Percentiles rank a stretch among this genome's conserved stretches.
phyloP scores from a whole-genome alignment of 805 yeast genomes.

The Henningerozyma blattae region DNA sequence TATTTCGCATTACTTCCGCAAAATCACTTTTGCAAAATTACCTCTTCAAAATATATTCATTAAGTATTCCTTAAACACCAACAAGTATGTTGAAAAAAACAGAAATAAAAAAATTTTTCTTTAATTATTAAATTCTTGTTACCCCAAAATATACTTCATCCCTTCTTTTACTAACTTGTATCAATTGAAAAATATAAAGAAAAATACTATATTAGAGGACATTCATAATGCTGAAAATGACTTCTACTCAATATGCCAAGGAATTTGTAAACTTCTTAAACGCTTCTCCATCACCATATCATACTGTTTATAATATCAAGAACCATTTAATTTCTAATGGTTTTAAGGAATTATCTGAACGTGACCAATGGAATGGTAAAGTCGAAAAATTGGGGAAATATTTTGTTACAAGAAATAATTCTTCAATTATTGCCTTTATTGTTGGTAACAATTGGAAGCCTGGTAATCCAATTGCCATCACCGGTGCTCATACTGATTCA shows the following conservation, averaged over 20 bases:
- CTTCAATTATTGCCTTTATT: slow-evolving; percentile 79
- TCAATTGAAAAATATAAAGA: no score
- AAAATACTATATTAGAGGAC: no score
- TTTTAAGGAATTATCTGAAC: slow-evolving; percentile 61
- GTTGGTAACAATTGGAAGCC: slow-evolving; percentile 63
- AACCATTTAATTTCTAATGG: slow-evolving; percentile 46
- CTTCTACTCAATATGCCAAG: slow-evolving; percentile 17
- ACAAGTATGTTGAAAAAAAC: no score
- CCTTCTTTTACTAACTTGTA: no score
- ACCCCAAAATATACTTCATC: no score
- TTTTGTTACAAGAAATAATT: slow-evolving; percentile 80
- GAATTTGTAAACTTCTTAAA: slow-evolving; percentile 72
- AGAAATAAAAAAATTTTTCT: no score
- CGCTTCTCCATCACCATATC: slow-evolving; percentile 87
- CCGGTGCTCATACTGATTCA: slow-evolving; percentile 95
- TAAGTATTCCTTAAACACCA: no score
- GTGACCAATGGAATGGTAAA: slow-evolving; percentile 52
- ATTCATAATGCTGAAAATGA: no score
- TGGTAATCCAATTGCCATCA: slow-evolving; percentile 76
- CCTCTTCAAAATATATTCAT: no score
- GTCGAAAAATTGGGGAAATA: slow-evolving; percentile 52
- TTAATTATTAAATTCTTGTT: no score
- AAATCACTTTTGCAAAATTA: no score
- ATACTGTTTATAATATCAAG: slow-evolving; percentile 66
- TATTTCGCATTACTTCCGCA: no score